phyloP scores from a whole-genome alignment of 1,139 yeast genomes.

The Pneumocystis carinii region DNA sequence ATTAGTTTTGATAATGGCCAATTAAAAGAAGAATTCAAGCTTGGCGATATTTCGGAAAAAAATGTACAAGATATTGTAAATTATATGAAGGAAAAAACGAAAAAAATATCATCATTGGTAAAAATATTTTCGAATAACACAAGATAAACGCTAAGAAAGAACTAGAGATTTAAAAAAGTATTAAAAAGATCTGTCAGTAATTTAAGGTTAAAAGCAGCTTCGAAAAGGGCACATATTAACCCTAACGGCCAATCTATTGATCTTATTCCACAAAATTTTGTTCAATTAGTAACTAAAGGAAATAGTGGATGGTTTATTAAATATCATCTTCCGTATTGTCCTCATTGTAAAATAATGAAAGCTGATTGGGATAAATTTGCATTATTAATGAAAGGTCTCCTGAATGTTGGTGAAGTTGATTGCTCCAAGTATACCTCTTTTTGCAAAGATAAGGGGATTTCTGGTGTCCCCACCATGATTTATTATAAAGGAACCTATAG shows the following conservation, averaged over 20 bases:
- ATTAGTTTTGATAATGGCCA: too few species aligned
- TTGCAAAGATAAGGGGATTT: slow-evolving; percentile 24
- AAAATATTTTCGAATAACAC: too few species aligned
- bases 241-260: slow-evolving; percentile 15
- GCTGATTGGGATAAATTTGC: slow-evolving; percentile 29
- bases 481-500: slow-evolving; percentile 23
- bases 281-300: slow-evolving; percentile 14
- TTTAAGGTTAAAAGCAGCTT: too few species aligned
- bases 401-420: slow-evolving; percentile 30
- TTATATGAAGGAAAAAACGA: too few species aligned
- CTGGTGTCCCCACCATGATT: slow-evolving; percentile 23
- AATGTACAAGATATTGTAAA: too few species aligned
- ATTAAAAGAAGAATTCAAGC: too few species aligned
- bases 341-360: slow-evolving; percentile 26
- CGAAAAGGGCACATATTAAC: slow-evolving; percentile 9
- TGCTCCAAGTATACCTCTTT: slow-evolving; percentile 24
- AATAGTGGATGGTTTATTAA: slow-evolving; percentile 29
- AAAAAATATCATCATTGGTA: too few species aligned
- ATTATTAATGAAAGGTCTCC: slow-evolving; percentile 19
- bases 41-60: too few species aligned
- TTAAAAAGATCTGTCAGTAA: too few species aligned
- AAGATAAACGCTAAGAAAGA: too few species aligned
- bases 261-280: slow-evolving; percentile 15
- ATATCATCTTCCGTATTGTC: slow-evolving; percentile 28
- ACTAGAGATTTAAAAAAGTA: too few species aligned